These are phyloP conservation scores for Neurospora terricola DNA, from an alignment of 495 filamentous ascomycete species.

Conservation along the genomic window DNA sequence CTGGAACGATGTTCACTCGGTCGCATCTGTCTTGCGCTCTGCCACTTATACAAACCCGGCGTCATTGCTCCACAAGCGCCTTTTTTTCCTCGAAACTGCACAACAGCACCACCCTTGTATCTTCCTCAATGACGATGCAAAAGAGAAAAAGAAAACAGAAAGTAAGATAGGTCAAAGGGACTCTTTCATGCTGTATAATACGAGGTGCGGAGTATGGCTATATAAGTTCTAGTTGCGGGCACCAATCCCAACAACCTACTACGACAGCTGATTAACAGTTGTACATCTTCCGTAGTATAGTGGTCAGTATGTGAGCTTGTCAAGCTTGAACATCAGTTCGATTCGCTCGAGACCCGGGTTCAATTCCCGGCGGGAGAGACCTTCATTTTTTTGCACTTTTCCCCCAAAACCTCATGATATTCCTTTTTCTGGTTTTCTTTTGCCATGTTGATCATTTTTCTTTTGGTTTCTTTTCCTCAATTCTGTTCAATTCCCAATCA, in stretches of 20 bases:
- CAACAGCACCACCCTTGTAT: neutral
- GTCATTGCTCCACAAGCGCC: neutral
- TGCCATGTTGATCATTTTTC: too few relatives aligned
- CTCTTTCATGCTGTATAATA: neutral
- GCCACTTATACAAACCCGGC: neutral
- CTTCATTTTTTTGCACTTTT: neutral
- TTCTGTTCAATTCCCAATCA: neutral
- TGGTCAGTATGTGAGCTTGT: neutral
- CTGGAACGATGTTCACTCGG: neutral
- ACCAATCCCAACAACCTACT: neutral
- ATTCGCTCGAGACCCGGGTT: neutral
- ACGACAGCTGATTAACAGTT: neutral
- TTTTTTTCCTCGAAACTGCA: too few relatives aligned
- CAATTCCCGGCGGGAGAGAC: neutral
- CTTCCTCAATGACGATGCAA: neutral
- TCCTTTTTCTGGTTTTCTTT: neutral
- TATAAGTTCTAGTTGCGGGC: accelerated
- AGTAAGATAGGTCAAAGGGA: too few relatives aligned
- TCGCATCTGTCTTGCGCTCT: too few relatives aligned
- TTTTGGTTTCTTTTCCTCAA: neutral
- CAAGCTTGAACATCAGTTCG: neutral
- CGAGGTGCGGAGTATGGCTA: neutral
- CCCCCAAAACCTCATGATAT: neutral
- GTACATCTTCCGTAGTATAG: neutral
- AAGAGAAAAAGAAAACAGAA: neutral